Evolutionary conservation across 2,329 filamentous ascomycete genomes (phyloP).

Genomic region (Penicillium italicum): DNA sequence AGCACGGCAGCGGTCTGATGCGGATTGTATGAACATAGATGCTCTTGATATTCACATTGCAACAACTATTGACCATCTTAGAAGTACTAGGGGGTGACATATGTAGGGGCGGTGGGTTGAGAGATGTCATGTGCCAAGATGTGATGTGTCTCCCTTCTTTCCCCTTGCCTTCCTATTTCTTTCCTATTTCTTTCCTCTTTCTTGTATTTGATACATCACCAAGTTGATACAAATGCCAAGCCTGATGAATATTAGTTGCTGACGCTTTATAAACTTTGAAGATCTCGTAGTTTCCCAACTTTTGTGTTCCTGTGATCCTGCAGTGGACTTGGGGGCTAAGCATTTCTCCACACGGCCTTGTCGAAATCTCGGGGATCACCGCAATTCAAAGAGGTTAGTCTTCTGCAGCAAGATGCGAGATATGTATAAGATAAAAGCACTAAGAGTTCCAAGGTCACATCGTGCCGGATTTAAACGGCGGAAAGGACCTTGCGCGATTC

Average conservation of each 20-base stretch:
- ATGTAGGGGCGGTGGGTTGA: not conserved
- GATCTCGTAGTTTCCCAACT: not conserved
- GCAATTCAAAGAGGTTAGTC: not conserved
- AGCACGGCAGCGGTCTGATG: not conserved
- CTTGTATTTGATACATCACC: not conserved
- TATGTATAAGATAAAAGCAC: not conserved
- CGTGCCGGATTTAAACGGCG: not conserved
- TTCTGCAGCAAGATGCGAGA: too few species aligned
- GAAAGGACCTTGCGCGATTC: not conserved
- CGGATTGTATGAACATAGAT: conserved; percentile 3
- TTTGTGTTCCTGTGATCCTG: not conserved
- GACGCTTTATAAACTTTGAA: too few species aligned
- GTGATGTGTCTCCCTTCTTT: too few species aligned
- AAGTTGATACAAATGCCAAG: not conserved
- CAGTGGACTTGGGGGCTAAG: not conserved
- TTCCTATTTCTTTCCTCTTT: too few species aligned
- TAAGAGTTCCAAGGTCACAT: not conserved
- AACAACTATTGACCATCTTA: not conserved
- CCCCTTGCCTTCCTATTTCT: too few species aligned
- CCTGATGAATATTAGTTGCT: not conserved
- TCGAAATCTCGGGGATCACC: not conserved
- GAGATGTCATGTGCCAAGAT: too few species aligned
- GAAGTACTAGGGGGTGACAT: too few species aligned
- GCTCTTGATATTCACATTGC: not conserved
- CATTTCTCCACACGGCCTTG: not conserved